phyloP scores from a whole-genome alignment of 805 yeast genomes.

The Yamadazyma tumulicola region DNA sequence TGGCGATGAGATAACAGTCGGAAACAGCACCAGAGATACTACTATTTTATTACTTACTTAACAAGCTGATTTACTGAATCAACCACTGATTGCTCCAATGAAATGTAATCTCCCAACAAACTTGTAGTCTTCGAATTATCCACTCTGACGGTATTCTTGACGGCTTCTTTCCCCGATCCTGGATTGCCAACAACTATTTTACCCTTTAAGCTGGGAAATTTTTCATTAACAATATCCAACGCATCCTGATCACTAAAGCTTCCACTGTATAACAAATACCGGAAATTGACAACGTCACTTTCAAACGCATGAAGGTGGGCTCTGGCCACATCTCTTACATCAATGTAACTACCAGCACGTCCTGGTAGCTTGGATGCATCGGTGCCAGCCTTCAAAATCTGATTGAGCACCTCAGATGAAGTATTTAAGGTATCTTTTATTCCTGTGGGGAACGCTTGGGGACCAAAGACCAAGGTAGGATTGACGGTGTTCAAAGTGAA shows the following conservation, averaged over 20 bases:
- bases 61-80: constrained; percentile 41
- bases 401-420: constrained; percentile 39
- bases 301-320: constrained; percentile 43
- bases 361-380: constrained; percentile 23
- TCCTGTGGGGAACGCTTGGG: constrained; percentile 23
- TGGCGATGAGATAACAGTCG: too few species aligned
- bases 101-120: constrained; percentile 36
- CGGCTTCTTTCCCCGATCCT: constrained; percentile 21
- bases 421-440: constrained; percentile 34
- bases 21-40: too few species aligned
- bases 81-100: constrained; percentile 35
- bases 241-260: constrained; percentile 23
- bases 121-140: constrained; percentile 35
- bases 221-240: constrained; percentile 30
- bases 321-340: constrained; percentile 47
- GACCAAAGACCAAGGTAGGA: constrained; percentile 25
- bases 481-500: constrained; percentile 13
- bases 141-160: constrained; percentile 15
- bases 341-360: constrained; percentile 27
- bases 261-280: constrained; percentile 22
- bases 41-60: too few species aligned
- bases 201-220: constrained; percentile 43
- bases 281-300: constrained; percentile 23
- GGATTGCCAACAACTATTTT: constrained; percentile 44
- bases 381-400: constrained; percentile 30